A percentile compares a stretch with the other conserved stretches of the same genome.
These are phyloP conservation scores for Apostasia shenzhenica DNA, from an alignment of 106 monocot species.

Conservation along the genomic window DNA sequence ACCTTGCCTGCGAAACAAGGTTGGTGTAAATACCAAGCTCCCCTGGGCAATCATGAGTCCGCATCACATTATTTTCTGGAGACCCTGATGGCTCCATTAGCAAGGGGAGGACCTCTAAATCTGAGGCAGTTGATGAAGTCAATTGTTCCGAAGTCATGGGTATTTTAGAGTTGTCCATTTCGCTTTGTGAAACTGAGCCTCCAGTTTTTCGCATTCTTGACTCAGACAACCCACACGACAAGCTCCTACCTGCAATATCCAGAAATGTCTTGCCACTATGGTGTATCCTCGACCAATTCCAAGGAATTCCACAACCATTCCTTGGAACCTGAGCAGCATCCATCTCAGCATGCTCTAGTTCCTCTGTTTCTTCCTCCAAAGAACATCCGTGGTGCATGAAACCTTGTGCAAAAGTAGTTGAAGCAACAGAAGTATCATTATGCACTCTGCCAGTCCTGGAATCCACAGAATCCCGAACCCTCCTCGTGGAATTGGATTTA, in stretches of 20 bases:
- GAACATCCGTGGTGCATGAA: conserved; percentile 11
- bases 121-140: conserved; percentile 55
- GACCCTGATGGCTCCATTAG: conserved; percentile 51
- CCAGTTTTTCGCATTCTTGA: conserved; percentile 42
- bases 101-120: conserved; percentile 72
- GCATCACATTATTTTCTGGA: conserved; percentile 26
- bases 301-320: conserved; percentile 86
- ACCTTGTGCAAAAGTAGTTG: conserved; percentile 22
- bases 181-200: conserved; percentile 19
- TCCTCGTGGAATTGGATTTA: conserved; percentile 20
- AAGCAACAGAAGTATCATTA: conserved; percentile 27
- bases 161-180: conserved; percentile 31
- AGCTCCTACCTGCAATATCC: conserved; percentile 85
- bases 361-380: conserved; percentile 14
- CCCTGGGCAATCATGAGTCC: conserved; percentile 36
- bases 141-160: conserved; percentile 26
- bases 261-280: conserved; percentile 71
- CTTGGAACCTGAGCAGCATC: conserved; percentile 37
- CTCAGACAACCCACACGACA: conserved; percentile 82
- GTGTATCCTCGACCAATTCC: conserved; percentile 97
- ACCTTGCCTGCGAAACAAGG: conserved; percentile 42
- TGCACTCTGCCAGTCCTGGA: conserved; percentile 18
- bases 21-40: conserved; percentile 62
- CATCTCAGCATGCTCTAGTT: conserved; percentile 23
- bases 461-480: conserved; percentile 20